These are phyloP conservation scores for Vitis rotundifolia DNA, from an alignment of 164 flowering plant species.

Conservation along the genomic window DNA sequence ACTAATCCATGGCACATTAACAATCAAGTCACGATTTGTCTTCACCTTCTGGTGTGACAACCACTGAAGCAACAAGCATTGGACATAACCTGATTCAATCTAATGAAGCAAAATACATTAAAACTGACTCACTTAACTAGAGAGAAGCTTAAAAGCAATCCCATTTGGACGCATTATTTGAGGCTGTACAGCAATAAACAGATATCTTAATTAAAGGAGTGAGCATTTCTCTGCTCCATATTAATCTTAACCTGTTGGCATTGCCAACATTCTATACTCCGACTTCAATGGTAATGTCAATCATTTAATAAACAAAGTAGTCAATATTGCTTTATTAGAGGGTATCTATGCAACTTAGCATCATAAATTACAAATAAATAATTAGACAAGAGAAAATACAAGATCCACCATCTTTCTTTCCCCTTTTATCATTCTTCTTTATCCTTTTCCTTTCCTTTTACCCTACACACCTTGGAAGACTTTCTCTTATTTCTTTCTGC, in stretches of 20 bases:
- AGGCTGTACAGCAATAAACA: background rate
- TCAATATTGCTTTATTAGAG: background rate
- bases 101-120: too few species aligned
- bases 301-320: background rate
- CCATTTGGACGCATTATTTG: background rate
- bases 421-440: background rate
- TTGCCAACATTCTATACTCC: background rate
- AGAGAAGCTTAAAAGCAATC: too few species aligned
- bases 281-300: background rate
- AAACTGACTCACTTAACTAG: too few species aligned
- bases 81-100: too few species aligned
- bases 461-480: background rate
- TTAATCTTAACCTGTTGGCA: background rate
- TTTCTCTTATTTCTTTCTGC: background rate
- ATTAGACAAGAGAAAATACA: background rate
- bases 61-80: too few species aligned
- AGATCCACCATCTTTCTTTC: background rate
- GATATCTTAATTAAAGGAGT: background rate
- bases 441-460: slow-evolving; percentile 1
- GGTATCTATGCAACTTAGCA: background rate
- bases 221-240: background rate
- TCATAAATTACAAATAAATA: background rate
- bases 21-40: too few species aligned
- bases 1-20: too few species aligned
- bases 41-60: too few species aligned